Evolutionary conservation across 163 green algal genomes (phyloP).

Genomic region (Scenedesmus sp.): DNA sequence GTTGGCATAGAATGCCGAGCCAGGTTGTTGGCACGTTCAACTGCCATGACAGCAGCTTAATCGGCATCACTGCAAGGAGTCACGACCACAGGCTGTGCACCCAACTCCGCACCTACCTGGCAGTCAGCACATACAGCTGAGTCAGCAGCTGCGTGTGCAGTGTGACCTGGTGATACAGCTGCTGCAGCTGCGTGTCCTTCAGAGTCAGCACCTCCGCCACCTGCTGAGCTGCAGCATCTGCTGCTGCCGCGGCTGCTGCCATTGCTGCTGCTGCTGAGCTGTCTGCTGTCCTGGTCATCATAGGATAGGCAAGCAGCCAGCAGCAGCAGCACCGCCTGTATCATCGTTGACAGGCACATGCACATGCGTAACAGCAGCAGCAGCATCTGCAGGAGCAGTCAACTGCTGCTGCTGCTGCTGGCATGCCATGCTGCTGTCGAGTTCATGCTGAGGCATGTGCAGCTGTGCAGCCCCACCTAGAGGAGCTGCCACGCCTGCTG

Average conservation of each 20-base stretch:
- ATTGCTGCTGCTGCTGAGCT: neutral
- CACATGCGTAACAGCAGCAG: neutral
- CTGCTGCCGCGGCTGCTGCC: neutral
- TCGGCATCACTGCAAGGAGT: no score
- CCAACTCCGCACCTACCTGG: neutral
- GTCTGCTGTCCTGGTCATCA: neutral
- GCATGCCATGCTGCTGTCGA: neutral
- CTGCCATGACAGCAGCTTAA: no score
- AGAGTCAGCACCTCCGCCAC: slow-evolving; percentile 14
- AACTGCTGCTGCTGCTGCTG: neutral
- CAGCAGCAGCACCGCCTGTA: neutral
- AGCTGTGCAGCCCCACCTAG: neutral
- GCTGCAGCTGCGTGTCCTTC: neutral
- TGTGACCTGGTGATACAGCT: neutral
- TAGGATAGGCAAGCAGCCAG: neutral
- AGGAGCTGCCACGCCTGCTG: neutral
- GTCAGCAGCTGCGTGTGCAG: slow-evolving; percentile 53
- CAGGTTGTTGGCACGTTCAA: no score
- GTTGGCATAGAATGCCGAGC: no score
- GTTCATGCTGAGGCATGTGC: neutral
- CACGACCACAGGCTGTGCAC: no score
- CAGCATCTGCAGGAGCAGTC: neutral
- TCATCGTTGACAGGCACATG: neutral
- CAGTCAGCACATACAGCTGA: slow-evolving; percentile 45
- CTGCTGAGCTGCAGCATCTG: neutral